Base-by-base conservation (phyloP, 345 rosid genomes). In the Syzygium aromaticum region DNA sequence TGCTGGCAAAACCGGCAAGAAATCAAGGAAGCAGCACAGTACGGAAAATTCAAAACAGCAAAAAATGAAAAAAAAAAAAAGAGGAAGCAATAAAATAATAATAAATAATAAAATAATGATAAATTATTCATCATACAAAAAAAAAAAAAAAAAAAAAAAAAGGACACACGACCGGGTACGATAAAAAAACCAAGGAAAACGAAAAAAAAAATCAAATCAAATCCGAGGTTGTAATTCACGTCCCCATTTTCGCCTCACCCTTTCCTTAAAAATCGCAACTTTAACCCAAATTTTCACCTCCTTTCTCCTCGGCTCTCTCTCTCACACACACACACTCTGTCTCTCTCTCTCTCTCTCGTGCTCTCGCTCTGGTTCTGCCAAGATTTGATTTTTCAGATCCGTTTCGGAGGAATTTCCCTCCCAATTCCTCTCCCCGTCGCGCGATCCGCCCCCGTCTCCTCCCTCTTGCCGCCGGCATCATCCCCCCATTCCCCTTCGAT, bases 401-500 rank as follows among this genome's bases (percentile, higher is more conserved):
- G 80, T n/a, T 10, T 14, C 21, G 43, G 2, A 0, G 83, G 8
- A 9, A 51, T 17, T 28, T 86, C 38, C 57, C 87, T 52, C 83
- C 73, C 77, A 89, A 54, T 88, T 86, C 64, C 30, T 90, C 88
- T 46, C 9, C 84, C 84, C 64, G 11, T 87, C 88, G 80, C 86
- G 86, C 86, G 38, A 84, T 82, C 56, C 40, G n/a, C 84, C 23
- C 25, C 11, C 46, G 46, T 43, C 46, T 43, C 38, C 14, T 22
- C 59, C 23, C 49, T 73, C 49, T 33, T 33, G 27, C 22, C 14
- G 49, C 22, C 27, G 49, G 49, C 21, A 22, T 11, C 46, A 1
- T 43, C 46, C 46, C 49, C 25, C 80, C 80, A 73, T 73, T 73
- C 22, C 25, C 21, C 46, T 13, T 38, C 46, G 49, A 73, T 73